Conservation (phyloP, 139 green algal species). For the Eudorina sp. region DNA sequence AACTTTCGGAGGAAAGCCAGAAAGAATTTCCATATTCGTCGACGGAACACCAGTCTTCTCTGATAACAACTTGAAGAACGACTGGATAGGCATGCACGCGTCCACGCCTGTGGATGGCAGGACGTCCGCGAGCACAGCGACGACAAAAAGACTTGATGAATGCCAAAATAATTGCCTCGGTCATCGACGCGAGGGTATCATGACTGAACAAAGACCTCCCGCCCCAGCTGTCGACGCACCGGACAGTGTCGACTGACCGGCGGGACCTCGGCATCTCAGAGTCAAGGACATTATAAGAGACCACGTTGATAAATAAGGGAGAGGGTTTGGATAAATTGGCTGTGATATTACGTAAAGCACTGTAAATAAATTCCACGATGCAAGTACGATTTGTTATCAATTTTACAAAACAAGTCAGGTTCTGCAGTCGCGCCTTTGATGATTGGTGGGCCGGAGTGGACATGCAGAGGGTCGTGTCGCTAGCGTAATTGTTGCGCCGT, state of each 20-base stretch:
- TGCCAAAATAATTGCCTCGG: no score
- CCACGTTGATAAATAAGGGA: no score
- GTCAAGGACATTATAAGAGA: constrained; percentile 3
- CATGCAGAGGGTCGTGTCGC: no score
- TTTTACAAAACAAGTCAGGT: no score
- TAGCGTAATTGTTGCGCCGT: no score
- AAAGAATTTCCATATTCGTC: constrained; percentile 69
- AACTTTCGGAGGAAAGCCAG: constrained; percentile 76
- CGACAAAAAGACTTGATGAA: no score
- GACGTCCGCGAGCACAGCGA: no score
- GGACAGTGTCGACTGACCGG: constrained; percentile 47
- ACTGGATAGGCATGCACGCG: constrained; percentile 32
- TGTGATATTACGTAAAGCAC: background rate
- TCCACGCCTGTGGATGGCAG: constrained; percentile 55
- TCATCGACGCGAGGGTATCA: no score
- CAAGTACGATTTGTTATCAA: no score
- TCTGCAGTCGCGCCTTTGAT: no score
- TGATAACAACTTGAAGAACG: constrained; percentile 65
- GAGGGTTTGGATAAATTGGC: background rate
- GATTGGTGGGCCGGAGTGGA: no score
- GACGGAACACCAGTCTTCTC: constrained; percentile 63
- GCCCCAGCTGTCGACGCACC: constrained; percentile 6
- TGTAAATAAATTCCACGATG: background rate
- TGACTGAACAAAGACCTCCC: background rate
- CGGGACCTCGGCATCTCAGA: constrained; percentile 48